Evolutionary conservation across 2,329 filamentous ascomycete species (phyloP).

Genomic region (Cadophora gregata): DNA sequence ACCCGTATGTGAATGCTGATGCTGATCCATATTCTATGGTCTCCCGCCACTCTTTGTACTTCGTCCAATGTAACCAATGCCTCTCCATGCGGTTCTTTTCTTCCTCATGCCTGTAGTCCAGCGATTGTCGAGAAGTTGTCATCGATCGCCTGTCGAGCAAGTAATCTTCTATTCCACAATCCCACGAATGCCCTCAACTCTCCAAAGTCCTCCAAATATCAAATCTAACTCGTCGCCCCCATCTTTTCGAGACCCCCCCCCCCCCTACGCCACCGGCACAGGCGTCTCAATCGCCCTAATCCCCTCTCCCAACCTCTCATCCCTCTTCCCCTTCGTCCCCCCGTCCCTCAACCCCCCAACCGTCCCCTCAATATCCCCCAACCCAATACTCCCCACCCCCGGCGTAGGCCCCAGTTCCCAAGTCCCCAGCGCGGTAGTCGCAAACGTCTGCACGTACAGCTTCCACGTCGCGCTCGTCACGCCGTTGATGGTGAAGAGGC

Average conservation of each 20-base stretch:
- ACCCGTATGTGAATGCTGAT: background rate
- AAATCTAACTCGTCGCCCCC: too few relatives aligned
- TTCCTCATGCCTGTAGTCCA: background rate
- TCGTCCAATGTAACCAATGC: background rate
- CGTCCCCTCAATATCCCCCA: conserved; percentile 37
- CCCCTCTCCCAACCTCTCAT: too few relatives aligned
- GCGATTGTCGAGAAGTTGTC: too few relatives aligned
- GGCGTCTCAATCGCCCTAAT: conserved; percentile 24
- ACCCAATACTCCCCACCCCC: conserved; percentile 36
- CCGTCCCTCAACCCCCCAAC: conserved; percentile 24
- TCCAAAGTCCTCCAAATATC: background rate
- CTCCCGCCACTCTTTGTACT: too few relatives aligned
- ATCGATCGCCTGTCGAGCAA: too few relatives aligned
- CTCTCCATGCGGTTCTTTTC: too few relatives aligned
- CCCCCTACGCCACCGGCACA: conserved; percentile 9
- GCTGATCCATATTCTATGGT: background rate
- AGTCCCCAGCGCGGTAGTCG: conserved; percentile 39
- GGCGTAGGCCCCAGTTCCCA: conserved; percentile 41
- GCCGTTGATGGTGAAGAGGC: conserved; percentile 33
- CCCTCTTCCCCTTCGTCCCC: conserved; percentile 12
- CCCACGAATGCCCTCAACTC: background rate
- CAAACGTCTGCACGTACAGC: conserved; percentile 42
- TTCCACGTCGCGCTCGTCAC: conserved; percentile 31
- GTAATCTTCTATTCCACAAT: too few relatives aligned
- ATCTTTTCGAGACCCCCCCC: background rate